Evolutionary conservation across 2,329 filamentous ascomycete genomes (phyloP).

Genomic region (Immersiporthe knoxdaviesiana): DNA sequence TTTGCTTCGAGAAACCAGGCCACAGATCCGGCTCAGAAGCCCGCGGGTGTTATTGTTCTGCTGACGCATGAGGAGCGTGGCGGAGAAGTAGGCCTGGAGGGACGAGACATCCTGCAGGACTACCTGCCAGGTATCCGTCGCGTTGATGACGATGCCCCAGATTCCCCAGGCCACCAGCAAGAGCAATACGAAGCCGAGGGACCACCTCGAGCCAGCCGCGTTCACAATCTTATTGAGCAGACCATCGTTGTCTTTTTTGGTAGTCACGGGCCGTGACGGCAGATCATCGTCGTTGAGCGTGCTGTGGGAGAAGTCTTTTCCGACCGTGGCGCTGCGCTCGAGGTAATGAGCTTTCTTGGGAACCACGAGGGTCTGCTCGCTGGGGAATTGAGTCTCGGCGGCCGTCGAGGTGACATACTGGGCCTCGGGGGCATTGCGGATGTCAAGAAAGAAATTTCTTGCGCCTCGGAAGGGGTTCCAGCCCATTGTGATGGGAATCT

Average conservation of each 20-base stretch:
- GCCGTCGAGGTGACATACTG: slow-evolving; percentile 31
- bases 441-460: slow-evolving; percentile 26
- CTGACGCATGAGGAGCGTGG: slow-evolving; percentile 44
- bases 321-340: slow-evolving; percentile 27
- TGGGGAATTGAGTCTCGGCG: slow-evolving; percentile 30
- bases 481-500: slow-evolving; percentile 8
- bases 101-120: slow-evolving; percentile 42
- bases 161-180: slow-evolving; percentile 39
- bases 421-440: slow-evolving; percentile 30
- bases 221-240: slow-evolving; percentile 31
- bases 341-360: slow-evolving; percentile 26
- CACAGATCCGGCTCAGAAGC: slow-evolving; percentile 37
- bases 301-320: slow-evolving; percentile 23
- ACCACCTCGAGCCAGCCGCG: slow-evolving; percentile 31
- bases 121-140: slow-evolving; percentile 42
- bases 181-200: slow-evolving; percentile 38
- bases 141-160: slow-evolving; percentile 37
- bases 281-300: slow-evolving; percentile 12
- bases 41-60: slow-evolving; percentile 40
- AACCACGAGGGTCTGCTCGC: slow-evolving; percentile 19
- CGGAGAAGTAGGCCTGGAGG: slow-evolving; percentile 43
- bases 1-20: slow-evolving; percentile 39
- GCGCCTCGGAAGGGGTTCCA: slow-evolving; percentile 23
- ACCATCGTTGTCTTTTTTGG: slow-evolving; percentile 19
- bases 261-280: neutral